These are phyloP conservation scores for Coccomyxa subellipsoidea DNA, from an alignment of 163 green algal genomes.

Conservation along the genomic window DNA sequence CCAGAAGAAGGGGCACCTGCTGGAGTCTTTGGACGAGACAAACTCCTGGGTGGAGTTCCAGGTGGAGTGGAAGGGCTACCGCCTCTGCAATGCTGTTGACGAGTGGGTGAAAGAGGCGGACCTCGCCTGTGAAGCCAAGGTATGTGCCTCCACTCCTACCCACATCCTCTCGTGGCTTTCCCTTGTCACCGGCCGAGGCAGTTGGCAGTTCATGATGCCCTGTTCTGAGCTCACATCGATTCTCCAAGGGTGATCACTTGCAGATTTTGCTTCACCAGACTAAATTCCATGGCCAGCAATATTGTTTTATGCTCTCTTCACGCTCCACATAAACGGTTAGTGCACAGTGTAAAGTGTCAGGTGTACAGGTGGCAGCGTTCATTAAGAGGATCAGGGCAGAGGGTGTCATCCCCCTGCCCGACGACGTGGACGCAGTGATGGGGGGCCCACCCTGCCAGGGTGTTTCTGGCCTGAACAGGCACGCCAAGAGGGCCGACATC, in stretches of 20 bases:
- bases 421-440: constrained; percentile 61
- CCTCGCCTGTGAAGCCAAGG: neutral
- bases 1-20: neutral
- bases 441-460: constrained; percentile 73
- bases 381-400: constrained; percentile 28
- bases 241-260: neutral
- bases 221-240: neutral
- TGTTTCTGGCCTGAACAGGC: constrained; percentile 63
- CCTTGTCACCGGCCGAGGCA: neutral
- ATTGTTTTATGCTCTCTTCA: no score
- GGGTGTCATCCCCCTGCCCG: constrained; percentile 51
- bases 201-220: neutral
- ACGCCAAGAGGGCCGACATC: constrained; percentile 51
- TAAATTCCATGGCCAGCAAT: no score
- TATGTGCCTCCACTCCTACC: neutral
- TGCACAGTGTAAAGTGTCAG: no score
- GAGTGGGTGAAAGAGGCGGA: neutral
- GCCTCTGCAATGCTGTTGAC: neutral
- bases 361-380: constrained; percentile 26
- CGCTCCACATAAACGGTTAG: no score
- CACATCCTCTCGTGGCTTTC: neutral
- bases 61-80: neutral
- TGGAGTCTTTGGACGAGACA: neutral
- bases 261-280: no score
- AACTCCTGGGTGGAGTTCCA: neutral